Evolutionary conservation across 805 yeast genomes (phyloP).

Genomic region (Tetrapisispora namnaoensis): DNA sequence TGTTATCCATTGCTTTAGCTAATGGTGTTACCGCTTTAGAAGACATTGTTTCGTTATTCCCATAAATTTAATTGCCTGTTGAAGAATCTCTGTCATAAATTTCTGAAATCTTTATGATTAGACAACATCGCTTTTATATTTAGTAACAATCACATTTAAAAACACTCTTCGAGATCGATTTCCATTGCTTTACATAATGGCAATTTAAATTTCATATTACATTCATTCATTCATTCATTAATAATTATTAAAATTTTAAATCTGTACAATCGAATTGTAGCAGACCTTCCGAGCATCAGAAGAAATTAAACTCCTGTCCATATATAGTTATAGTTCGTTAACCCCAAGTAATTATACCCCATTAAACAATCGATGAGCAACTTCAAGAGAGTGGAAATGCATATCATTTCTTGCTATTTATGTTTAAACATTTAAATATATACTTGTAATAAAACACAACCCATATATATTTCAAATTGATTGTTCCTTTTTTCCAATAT

Average conservation of each 20-base stretch:
- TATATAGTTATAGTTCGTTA: not conserved
- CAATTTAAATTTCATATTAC: not conserved
- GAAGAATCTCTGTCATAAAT: conserved; percentile 4
- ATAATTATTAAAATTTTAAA: not conserved
- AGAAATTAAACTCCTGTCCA: not conserved
- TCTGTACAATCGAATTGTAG: not conserved
- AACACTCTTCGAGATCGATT: not conserved
- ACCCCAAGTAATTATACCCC: not conserved
- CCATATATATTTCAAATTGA: not conserved
- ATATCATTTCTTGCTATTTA: not conserved
- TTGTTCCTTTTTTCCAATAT: too few species aligned
- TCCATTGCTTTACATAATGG: not conserved
- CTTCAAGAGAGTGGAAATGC: not conserved
- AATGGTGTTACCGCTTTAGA: conserved; percentile 15
- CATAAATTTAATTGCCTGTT: not conserved
- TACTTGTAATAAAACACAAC: not conserved
- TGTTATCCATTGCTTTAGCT: conserved; percentile 23
- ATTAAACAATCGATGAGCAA: not conserved
- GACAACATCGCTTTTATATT: not conserved
- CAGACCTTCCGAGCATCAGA: not conserved
- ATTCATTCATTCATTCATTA: not conserved
- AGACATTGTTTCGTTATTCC: conserved; percentile 6
- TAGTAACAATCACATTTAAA: not conserved
- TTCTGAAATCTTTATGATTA: not conserved
- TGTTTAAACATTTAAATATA: not conserved